Evolutionary conservation across 2,329 filamentous ascomycete genomes (phyloP).

Genomic region (Aureobasidium sp.): DNA sequence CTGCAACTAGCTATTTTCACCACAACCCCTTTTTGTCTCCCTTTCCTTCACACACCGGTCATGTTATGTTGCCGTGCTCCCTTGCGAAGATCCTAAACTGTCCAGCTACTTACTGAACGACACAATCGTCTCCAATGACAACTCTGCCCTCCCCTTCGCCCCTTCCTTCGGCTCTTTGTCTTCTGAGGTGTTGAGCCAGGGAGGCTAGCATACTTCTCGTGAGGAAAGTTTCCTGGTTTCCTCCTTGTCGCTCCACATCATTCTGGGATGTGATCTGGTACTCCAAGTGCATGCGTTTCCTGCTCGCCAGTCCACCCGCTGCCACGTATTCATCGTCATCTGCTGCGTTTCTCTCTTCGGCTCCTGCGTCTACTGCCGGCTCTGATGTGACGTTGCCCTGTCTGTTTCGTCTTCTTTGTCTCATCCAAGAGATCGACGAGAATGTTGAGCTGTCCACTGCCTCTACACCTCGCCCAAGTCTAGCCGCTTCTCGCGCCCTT

Average conservation of each 20-base stretch:
- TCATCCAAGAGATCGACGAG: constrained; percentile 30
- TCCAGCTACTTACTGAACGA: constrained; percentile 19
- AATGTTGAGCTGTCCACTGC: constrained; percentile 39
- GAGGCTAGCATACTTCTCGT: constrained; percentile 33
- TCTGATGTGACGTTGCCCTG: constrained; percentile 21
- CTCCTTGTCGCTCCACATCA: constrained; percentile 52
- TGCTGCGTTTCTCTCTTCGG: constrained; percentile 19
- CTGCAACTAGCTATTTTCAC: background rate
- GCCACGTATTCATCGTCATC: constrained; percentile 35
- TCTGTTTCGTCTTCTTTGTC: constrained; percentile 13
- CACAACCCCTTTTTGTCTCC: background rate
- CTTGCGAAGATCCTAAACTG: too few species aligned
- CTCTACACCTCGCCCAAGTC: constrained; percentile 51
- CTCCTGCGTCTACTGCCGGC: constrained; percentile 21
- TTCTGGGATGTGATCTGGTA: constrained; percentile 58
- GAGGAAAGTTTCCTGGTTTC: constrained; percentile 51
- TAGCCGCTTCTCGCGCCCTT: constrained; percentile 50
- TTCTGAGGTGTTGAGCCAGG: constrained; percentile 21
- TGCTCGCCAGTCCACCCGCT: constrained; percentile 45
- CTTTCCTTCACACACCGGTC: too few species aligned
- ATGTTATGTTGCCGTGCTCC: background rate
- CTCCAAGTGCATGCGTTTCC: constrained; percentile 52
- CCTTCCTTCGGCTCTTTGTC: constrained; percentile 15
- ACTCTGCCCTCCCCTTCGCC: constrained; percentile 18
- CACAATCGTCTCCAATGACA: constrained; percentile 23